Evolutionary conservation across 805 yeast genomes (phyloP).

Genomic region (Candida insectalens): DNA sequence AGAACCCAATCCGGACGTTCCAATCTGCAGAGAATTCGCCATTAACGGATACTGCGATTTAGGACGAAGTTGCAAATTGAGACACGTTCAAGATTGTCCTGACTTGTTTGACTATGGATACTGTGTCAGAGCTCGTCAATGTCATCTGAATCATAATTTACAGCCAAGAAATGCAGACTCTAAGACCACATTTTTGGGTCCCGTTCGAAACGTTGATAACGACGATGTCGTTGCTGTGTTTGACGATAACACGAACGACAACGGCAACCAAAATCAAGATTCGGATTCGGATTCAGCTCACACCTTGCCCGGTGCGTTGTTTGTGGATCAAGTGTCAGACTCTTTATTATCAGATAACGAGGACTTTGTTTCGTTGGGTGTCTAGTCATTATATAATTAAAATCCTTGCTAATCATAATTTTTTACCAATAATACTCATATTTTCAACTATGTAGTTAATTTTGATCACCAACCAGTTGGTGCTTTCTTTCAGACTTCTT

Average conservation of each 20-base stretch:
- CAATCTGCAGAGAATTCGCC: conserved; percentile 58
- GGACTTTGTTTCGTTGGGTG: no score
- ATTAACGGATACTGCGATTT: conserved; percentile 58
- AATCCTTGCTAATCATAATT: no score
- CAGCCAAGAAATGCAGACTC: conserved; percentile 8
- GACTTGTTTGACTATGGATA: conserved; percentile 53
- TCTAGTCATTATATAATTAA: no score
- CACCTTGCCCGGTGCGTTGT: no score
- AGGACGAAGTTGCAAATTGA: conserved; percentile 46
- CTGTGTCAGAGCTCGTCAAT: conserved; percentile 44
- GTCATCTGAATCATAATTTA: conserved; percentile 41
- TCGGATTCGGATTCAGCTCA: conserved; percentile 4
- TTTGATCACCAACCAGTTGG: no score
- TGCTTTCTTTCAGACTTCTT: no score
- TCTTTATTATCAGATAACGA: no score
- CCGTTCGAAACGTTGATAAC: conserved; percentile 21
- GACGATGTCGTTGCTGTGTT: conserved; percentile 14
- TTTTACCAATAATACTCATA: no score
- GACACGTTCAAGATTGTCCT: conserved; percentile 60
- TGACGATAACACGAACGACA: no score
- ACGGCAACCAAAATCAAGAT: background rate
- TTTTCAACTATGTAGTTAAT: no score
- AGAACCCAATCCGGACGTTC: conserved; percentile 23
- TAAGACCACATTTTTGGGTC: background rate
- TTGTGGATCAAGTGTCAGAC: no score